Percentiles rank a stretch among this genome's conserved stretches.
These are phyloP conservation scores for Epithemia pelagica DNA, from an alignment of 108 stramenopile genomes.

Conservation along the genomic window DNA sequence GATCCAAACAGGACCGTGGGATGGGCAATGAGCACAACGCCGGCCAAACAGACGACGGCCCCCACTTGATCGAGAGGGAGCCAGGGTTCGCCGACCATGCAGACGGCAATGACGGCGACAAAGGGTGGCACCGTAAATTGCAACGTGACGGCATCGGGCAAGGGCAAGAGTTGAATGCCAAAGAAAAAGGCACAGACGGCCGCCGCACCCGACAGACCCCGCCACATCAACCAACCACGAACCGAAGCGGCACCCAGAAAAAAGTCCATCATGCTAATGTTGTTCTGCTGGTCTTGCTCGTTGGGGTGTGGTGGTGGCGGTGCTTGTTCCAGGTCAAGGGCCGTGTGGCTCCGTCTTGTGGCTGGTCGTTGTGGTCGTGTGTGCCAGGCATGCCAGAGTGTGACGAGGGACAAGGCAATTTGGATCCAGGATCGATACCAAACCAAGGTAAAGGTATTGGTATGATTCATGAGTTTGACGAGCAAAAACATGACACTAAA, in stretches of 20 bases:
- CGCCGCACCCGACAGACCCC: slow-evolving; percentile 20
- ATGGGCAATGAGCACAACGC: slow-evolving; percentile 33
- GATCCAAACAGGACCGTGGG: slow-evolving; percentile 33
- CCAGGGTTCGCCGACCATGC: slow-evolving; percentile 29
- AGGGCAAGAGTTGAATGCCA: slow-evolving; percentile 27
- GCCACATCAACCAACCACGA: slow-evolving; percentile 16
- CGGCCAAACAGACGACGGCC: slow-evolving; percentile 27
- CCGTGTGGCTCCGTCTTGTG: background rate
- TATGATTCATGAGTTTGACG: slow-evolving; percentile 24
- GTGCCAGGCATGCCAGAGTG: background rate
- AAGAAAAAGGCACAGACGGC: slow-evolving; percentile 34
- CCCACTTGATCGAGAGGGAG: slow-evolving; percentile 25
- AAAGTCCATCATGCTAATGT: slow-evolving; percentile 5
- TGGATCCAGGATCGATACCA: slow-evolving; percentile 27
- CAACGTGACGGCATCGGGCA: slow-evolving; percentile 33
- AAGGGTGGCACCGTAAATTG: slow-evolving; percentile 38
- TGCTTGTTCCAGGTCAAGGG: background rate
- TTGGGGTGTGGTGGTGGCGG: too few species aligned
- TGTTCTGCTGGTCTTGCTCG: background rate
- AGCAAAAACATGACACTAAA: slow-evolving; percentile 30
- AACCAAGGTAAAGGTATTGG: slow-evolving; percentile 29
- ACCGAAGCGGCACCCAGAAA: slow-evolving; percentile 7
- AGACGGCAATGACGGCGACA: slow-evolving; percentile 32
- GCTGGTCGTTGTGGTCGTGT: background rate
- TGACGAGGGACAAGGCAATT: slow-evolving; percentile 11